Evolutionary conservation across 768 basidiomycete genomes (phyloP), one percentile per base, ranked within the genome.

Genomic region (Mycena galopus): DNA sequence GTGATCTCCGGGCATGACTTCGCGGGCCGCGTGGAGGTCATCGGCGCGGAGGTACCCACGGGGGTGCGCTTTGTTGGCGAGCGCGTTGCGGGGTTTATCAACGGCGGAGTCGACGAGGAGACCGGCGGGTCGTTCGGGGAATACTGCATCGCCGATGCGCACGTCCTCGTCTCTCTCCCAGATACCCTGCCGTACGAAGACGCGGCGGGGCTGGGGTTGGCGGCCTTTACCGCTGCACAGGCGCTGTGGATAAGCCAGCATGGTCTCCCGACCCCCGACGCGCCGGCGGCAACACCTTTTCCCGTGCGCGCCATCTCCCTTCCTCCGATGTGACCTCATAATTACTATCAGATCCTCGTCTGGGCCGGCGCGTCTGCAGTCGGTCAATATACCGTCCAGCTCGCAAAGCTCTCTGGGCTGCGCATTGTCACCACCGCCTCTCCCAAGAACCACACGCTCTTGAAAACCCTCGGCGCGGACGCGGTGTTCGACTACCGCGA

Each of bases 371-470:
- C 72, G 60, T 58, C 76, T 75, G 63, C 71, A 74, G 12, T 69
- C 8, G 68, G 68, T 9, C 68, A 69, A 23, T 69, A 63, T 51
- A 69, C 68, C 29, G n/a, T 69, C 53, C 68, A 69, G 33, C 68
- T 69, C 37, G 68, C 68, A 30, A 81, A 82, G 35, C 77, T 84
- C 8, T 77, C 84, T 0, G 88, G 88, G 27, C 81, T 86, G 67
- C 81, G 81, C 25, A 84, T 88, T 51, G 79, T 86, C 33, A 81
- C 87, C 16, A 86, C 86, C 32, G 84, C 86, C 8, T 88, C 86
- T 10, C 53, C 68, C 0, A 30, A 44, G 7, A 63, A 69, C 60
- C 59, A 69, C 60, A 53, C 50, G 30, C 60, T 69, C 37, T 14
- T 69, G 51, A 30, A 25, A 14, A 19, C 33, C 5, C 61, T 69